Evolutionary conservation across 208 protist genomes (phyloP), one percentile per base, ranked within the genome.

Genomic region (Strigomonas culicis): DNA sequence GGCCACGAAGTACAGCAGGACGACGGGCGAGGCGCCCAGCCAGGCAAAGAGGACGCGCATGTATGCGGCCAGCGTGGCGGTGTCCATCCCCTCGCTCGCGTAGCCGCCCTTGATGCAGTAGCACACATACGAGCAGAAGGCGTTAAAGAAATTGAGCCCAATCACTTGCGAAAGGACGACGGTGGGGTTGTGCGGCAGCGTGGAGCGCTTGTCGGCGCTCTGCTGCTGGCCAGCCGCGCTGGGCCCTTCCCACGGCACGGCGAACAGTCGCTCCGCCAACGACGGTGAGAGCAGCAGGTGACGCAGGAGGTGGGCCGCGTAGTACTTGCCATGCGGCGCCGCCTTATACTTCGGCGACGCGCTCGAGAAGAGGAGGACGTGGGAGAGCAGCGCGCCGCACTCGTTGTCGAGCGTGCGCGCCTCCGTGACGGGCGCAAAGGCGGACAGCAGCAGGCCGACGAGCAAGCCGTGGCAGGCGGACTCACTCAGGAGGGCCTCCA

Each of bases 281-380:
- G 11, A 57, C 7, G 84, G 70, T 13, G 83, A 28, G 24, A 32
- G 32, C 10, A 92, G 43, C 4, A 93, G 53, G 21, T 52, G 43
- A n/a, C 71, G 58, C 15, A 95, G 59, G 15, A 93, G 63, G 22
- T 87, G 70, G 0, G 85, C 90, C 0, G 83, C 79, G 74, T 88
- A 93, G 59, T 88, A 93, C 65, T 90, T 89, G 13, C 79, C 64
- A 1, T 57, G 36, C n/a, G 63, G 52, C 17, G 68, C 59, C 3
- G 72, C 59, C 15, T 51, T 25, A 21, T 70, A 61, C 0, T 66
- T 60, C 50, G 55, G 21, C 28, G 43, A 66, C 4, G 55, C 24
- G 55, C 13, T 11, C 8, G 55, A 34, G 6, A 46, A 19, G 24
- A 60, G 44, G 19, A 76, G 66, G 44, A 68, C 69, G 21, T 63